phyloP scores from a whole-genome alignment of 805 yeast genomes.

The Spathaspora boniae region DNA sequence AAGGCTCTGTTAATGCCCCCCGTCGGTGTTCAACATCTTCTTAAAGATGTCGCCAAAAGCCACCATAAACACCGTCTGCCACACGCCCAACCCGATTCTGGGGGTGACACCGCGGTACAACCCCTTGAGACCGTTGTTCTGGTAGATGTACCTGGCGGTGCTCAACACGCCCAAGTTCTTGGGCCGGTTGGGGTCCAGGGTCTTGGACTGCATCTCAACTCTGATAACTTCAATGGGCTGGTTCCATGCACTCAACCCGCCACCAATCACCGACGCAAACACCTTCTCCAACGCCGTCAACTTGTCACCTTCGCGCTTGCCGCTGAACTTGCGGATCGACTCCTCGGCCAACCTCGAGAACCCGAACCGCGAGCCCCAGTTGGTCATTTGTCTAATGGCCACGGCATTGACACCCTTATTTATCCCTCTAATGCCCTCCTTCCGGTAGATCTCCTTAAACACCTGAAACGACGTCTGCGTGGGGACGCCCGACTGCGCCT shows the following conservation, averaged over 20 bases:
- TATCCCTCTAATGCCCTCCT: constrained; percentile 91
- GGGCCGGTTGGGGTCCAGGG: constrained; percentile 93
- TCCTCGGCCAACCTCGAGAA: constrained; percentile 90
- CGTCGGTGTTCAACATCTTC: constrained; percentile 39
- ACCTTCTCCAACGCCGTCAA: constrained; percentile 79
- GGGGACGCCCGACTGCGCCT: constrained; percentile 56
- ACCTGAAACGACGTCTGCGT: constrained; percentile 78
- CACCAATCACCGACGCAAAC: constrained; percentile 85
- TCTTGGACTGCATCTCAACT: constrained; percentile 96
- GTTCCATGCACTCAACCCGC: constrained; percentile 97
- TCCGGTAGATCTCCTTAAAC: constrained; percentile 75
- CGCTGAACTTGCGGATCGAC: constrained; percentile 59
- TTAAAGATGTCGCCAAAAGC: constrained; percentile 86
- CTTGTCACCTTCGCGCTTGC: constrained; percentile 55
- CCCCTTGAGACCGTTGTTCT: constrained; percentile 81
- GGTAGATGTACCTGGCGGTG: constrained; percentile 80
- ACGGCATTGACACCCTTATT: constrained; percentile 98
- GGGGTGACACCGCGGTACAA: constrained; percentile 96
- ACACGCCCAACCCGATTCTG: constrained; percentile 91
- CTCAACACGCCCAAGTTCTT: constrained; percentile 76
- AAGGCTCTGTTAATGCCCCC: constrained; percentile 26
- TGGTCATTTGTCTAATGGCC: constrained; percentile 97
- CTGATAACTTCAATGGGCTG: constrained; percentile 98
- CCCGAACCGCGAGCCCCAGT: constrained; percentile 98
- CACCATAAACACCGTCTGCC: constrained; percentile 99